Percentiles rank a stretch among this genome's conserved stretches.
Conservation (phyloP, 768 basidiomycete genomes). For the Mycena venus region DNA sequence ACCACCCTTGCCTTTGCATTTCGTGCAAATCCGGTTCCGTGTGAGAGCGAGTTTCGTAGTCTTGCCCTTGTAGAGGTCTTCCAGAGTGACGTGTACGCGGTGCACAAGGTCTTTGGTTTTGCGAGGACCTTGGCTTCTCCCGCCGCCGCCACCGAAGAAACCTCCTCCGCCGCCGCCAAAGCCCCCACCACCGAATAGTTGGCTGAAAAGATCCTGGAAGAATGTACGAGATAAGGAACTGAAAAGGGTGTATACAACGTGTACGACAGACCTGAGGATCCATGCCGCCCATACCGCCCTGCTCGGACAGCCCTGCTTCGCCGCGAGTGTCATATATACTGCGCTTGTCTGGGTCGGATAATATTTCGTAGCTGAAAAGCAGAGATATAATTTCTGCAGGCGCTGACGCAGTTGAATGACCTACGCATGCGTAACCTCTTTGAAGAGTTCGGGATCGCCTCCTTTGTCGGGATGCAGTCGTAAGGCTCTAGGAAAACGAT, state of each 20-base stretch:
- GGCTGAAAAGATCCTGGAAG: slow-evolving; percentile 92
- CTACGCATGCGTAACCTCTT: slow-evolving; percentile 96
- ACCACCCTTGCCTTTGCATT: slow-evolving; percentile 97
- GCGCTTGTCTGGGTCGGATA: slow-evolving; percentile 90
- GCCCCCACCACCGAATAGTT: slow-evolving; percentile 90
- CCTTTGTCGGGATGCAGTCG: slow-evolving; percentile 94
- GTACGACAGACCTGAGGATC: slow-evolving; percentile 83
- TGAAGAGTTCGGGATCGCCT: slow-evolving; percentile 96
- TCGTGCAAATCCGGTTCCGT: slow-evolving; percentile 92
- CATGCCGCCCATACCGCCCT: slow-evolving; percentile 95
- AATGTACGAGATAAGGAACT: slow-evolving; percentile 10
- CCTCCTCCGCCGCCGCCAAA: slow-evolving; percentile 89
- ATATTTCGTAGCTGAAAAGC: slow-evolving; percentile 83
- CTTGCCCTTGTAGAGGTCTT: slow-evolving; percentile 99
- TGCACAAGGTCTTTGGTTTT: slow-evolving; percentile 99
- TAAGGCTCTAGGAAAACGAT: slow-evolving; percentile 69
- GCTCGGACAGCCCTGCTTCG: slow-evolving; percentile 90
- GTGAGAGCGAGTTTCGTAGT: slow-evolving; percentile 97
- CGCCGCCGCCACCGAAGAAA: slow-evolving; percentile 77
- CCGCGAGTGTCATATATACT: slow-evolving; percentile 90
- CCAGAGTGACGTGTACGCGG: slow-evolving; percentile 94
- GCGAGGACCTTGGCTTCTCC: slow-evolving; percentile 76
- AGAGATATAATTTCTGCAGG: not conserved
- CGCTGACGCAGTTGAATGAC: slow-evolving; percentile 46
- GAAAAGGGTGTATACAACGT: not conserved